These are phyloP conservation scores for Barnettozyma vustinii DNA, from an alignment of 805 yeast species.

Conservation along the genomic window DNA sequence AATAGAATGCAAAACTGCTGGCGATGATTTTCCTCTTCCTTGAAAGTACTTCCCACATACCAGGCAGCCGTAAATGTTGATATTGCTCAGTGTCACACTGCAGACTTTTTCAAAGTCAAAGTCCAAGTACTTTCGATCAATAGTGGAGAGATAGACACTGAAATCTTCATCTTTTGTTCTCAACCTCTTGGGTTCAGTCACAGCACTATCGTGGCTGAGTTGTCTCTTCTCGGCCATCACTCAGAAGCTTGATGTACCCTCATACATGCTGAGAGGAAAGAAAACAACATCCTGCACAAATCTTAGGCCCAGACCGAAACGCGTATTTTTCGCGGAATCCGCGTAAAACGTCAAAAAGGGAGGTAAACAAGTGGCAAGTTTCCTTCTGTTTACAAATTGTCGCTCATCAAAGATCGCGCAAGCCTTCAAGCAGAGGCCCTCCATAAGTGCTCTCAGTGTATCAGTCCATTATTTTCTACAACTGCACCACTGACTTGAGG, in stretches of 20 bases:
- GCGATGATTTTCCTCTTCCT: conserved; percentile 60
- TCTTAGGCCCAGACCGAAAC: neutral
- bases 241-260: neutral
- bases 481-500: neutral
- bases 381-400: neutral
- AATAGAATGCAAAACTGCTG: conserved; percentile 64
- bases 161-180: neutral
- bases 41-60: conserved; percentile 69
- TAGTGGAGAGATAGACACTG: conserved; percentile 25
- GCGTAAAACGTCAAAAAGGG: neutral
- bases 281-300: neutral
- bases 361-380: neutral
- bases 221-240: neutral
- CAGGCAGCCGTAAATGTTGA: conserved; percentile 66
- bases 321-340: neutral
- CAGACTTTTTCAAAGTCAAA: conserved; percentile 71
- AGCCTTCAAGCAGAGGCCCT: neutral
- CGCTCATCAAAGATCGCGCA: neutral
- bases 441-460: neutral
- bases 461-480: too few species aligned
- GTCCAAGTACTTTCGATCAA: conserved; percentile 36
- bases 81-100: conserved; percentile 51
- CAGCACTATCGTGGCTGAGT: neutral
- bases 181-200: neutral
- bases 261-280: neutral